Conservation (phyloP, 1,284 basidiomycete species). For the Ceratobasidium sp. region DNA sequence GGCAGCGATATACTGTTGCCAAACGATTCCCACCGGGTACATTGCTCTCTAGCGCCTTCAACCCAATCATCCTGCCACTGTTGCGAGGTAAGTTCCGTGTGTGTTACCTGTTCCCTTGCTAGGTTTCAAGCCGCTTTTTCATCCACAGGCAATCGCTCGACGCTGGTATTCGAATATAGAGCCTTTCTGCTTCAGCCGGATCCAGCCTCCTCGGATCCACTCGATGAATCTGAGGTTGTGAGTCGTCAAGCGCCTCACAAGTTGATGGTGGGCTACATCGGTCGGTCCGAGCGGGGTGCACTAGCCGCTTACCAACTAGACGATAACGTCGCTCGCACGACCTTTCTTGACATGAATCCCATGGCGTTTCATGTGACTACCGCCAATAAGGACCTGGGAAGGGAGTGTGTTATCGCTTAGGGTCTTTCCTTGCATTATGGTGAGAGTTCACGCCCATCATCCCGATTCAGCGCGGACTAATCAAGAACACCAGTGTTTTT, state of each 20-base stretch:
- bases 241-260: slow-evolving; percentile 39
- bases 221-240: slow-evolving; percentile 39
- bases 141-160: slow-evolving; percentile 23
- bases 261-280: slow-evolving; percentile 41
- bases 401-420: slow-evolving; percentile 42
- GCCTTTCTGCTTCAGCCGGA: slow-evolving; percentile 15
- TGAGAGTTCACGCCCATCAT: slow-evolving; percentile 5
- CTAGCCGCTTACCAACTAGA: slow-evolving; percentile 37
- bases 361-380: slow-evolving; percentile 32
- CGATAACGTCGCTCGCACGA: slow-evolving; percentile 35
- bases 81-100: slow-evolving; percentile 11
- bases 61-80: slow-evolving; percentile 27
- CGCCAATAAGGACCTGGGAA: slow-evolving; percentile 20
- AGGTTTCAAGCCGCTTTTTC: neutral
- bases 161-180: slow-evolving; percentile 35
- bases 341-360: slow-evolving; percentile 41
- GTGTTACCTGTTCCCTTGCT: neutral
- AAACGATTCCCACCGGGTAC: slow-evolving; percentile 28
- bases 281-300: slow-evolving; percentile 26
- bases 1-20: slow-evolving; percentile 32
- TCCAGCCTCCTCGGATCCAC: slow-evolving; percentile 1
- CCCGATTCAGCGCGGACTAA: neutral
- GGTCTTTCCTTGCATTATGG: slow-evolving; percentile 6
- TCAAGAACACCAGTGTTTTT: neutral
- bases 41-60: slow-evolving; percentile 19